phyloP scores from a whole-genome alignment of 129 eudicot genomes.

The Centrapalus pauciflorus region DNA sequence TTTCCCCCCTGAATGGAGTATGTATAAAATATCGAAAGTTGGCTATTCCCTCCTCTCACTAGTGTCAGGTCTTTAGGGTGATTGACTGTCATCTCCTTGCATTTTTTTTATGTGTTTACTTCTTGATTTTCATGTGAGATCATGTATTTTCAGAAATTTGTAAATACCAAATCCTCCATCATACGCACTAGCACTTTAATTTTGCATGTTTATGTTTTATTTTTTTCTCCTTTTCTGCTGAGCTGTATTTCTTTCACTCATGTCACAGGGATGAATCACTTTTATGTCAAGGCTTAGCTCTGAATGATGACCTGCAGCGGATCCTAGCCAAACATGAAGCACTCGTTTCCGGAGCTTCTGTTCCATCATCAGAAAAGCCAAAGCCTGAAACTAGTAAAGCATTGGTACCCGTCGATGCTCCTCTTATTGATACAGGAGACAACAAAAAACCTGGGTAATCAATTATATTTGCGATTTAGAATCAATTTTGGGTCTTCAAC shows the following conservation, averaged over 20 bases:
- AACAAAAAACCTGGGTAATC: constrained; percentile 48
- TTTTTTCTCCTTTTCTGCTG: background rate
- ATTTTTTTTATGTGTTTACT: background rate
- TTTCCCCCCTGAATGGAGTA: too few relatives aligned
- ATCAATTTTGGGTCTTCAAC: background rate
- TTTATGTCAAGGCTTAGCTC: constrained; percentile 78
- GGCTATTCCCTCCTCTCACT: too few relatives aligned
- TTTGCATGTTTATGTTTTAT: background rate
- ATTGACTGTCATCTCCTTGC: background rate
- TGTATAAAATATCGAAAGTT: too few relatives aligned
- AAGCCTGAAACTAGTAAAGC: constrained; percentile 39
- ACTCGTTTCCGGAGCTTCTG: constrained; percentile 44
- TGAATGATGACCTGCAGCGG: constrained; percentile 91
- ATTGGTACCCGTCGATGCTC: constrained; percentile 57
- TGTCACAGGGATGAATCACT: constrained; percentile 75
- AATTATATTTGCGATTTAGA: background rate
- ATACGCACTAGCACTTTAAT: background rate
- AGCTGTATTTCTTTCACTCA: background rate
- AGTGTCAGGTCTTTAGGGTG: too few relatives aligned
- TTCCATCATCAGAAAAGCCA: constrained; percentile 4
- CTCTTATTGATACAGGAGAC: constrained; percentile 76
- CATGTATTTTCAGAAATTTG: background rate
- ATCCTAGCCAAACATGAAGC: constrained; percentile 72
- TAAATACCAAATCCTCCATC: background rate
- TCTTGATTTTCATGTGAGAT: background rate